phyloP scores from a whole-genome alignment of 2,329 filamentous ascomycete species.

The Diplodia corticola region DNA sequence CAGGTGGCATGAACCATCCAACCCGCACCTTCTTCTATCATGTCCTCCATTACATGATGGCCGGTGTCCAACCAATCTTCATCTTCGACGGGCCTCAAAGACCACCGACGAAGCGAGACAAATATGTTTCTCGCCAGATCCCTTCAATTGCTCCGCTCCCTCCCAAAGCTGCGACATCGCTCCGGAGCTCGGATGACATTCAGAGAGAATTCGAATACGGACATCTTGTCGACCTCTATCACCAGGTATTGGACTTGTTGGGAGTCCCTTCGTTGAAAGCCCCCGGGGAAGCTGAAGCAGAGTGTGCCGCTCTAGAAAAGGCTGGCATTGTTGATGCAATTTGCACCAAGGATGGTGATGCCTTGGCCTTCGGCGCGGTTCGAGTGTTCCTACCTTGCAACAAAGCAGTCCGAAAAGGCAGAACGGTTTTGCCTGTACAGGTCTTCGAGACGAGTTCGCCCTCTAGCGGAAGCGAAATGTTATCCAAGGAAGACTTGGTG shows the following conservation, averaged over 20 bases:
- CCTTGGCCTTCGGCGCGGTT: background rate
- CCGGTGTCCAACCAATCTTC: background rate
- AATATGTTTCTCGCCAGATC: background rate
- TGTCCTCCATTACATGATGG: background rate
- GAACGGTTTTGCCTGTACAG: background rate
- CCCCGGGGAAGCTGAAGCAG: background rate
- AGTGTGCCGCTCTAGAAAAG: background rate
- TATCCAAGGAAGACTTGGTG: background rate
- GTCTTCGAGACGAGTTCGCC: background rate
- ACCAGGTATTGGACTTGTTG: background rate
- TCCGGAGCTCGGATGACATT: background rate
- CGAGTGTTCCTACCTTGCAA: background rate
- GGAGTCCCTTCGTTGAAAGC: background rate
- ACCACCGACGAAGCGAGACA: background rate
- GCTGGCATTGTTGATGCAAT: background rate
- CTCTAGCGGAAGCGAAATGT: background rate
- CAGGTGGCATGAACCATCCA: background rate
- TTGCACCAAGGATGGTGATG: background rate
- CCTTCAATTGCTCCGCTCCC: background rate
- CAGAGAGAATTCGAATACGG: background rate
- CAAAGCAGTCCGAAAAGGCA: background rate
- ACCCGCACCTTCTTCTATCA: background rate
- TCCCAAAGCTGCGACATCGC: background rate
- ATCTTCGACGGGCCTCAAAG: background rate
- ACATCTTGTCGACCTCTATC: background rate